phyloP scores from a whole-genome alignment of 2,329 filamentous ascomycete genomes.

The Diaporthe humulicola region DNA sequence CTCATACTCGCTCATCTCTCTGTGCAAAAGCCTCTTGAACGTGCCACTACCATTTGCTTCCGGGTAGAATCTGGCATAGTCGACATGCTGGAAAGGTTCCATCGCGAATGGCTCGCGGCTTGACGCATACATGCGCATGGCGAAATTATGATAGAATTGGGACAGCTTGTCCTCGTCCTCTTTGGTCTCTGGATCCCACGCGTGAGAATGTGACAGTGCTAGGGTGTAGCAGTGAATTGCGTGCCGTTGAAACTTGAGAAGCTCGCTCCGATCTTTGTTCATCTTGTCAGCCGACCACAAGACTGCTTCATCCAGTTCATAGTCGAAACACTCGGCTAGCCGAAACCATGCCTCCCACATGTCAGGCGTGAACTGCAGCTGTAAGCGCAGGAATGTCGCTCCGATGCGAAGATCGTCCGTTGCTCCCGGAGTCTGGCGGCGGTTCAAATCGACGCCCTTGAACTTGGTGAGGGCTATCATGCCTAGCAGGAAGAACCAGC shows the following conservation, averaged over 20 bases:
- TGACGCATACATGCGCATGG: slow-evolving; percentile 72
- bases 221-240: slow-evolving; percentile 85
- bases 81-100: slow-evolving; percentile 70
- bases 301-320: slow-evolving; percentile 87
- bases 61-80: slow-evolving; percentile 70
- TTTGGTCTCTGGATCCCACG: slow-evolving; percentile 58
- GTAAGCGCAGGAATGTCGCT: slow-evolving; percentile 82
- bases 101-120: slow-evolving; percentile 74
- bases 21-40: slow-evolving; percentile 65
- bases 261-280: slow-evolving; percentile 82
- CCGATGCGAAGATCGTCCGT: slow-evolving; percentile 89
- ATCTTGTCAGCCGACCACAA: slow-evolving; percentile 93
- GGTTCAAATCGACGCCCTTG: slow-evolving; percentile 75
- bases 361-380: slow-evolving; percentile 84
- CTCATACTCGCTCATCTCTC: slow-evolving; percentile 70
- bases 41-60: slow-evolving; percentile 63
- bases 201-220: slow-evolving; percentile 70
- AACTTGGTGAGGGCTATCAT: slow-evolving; percentile 92
- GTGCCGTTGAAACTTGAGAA: slow-evolving; percentile 81
- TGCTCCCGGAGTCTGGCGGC: slow-evolving; percentile 81
- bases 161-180: slow-evolving; percentile 67
- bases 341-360: slow-evolving; percentile 94
- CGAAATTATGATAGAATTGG: slow-evolving; percentile 72
- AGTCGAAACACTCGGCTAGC: slow-evolving; percentile 87
- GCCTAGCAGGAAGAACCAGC: slow-evolving; percentile 93